Evolutionary conservation across 148 eudicot species (phyloP), one percentile per base, ranked within the genome.

Genomic region (Gaultheria prostrata): DNA sequence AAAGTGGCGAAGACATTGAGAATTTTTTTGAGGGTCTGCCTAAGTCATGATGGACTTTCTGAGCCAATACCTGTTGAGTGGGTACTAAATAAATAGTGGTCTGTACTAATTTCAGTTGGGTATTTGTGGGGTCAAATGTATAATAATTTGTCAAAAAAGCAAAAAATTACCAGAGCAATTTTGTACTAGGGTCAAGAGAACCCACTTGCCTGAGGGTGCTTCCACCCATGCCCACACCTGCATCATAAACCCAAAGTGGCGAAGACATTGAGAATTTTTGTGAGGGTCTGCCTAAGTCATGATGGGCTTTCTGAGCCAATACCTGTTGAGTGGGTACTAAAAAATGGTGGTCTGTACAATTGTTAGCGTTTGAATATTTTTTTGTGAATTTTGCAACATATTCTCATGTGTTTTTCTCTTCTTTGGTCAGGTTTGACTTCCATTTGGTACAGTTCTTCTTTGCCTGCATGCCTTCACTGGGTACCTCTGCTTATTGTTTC

Each of bases 391-490:
- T 80, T 85, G 35, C 17, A 72, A 78, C 59, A 72, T 83, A 46
- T 32, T 85, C 88, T 84, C 21, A 88, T 80, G 59, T 57, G 56
- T 80, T 45, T 77, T 7, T 77, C 82, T 78, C 83, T 76, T 30
- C 12, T 85, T 67, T 51, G 35, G 7, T 28, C 96, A 96, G 99
- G 98, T 15, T 96, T 12, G 98, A 96, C 87, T 94, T 93, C 85
- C 97, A 93, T 90, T 85, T 96, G 89, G 98, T 96, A 84, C 97
- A 93, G 72, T 90, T 96, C 75, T 93, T 96, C 90, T 94, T 94
- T 85, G 97, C 86, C 83, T 92, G 93, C 92, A 35, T 93, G 92
- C 97, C 99, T 83, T 92, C 98, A 70, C 82, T 96, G 81, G 99
- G 99, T 96, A 96, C 77, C 46, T 85, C 54, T 76, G 43, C 33